Percentiles rank a stretch among this genome's conserved stretches.
phyloP scores from a whole-genome alignment of 2,329 filamentous ascomycete genomes.

The Cladosporium sp. region DNA sequence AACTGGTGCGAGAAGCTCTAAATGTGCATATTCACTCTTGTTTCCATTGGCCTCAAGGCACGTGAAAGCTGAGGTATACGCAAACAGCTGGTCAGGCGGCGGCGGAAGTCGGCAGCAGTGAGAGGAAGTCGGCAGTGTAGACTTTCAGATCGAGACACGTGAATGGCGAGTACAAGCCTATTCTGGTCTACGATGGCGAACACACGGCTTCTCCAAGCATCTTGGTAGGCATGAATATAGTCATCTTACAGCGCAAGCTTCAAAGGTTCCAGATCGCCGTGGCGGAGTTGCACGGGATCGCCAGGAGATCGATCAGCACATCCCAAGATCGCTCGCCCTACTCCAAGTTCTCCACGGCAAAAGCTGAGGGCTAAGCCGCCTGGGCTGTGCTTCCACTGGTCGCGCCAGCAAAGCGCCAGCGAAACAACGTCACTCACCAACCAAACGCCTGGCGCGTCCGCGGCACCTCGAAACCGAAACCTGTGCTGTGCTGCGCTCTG shows the following conservation, averaged over 20 bases:
- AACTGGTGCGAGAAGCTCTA: too few relatives aligned
- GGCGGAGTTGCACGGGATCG: background rate
- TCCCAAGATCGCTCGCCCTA: background rate
- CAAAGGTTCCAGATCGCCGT: background rate
- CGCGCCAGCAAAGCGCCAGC: background rate
- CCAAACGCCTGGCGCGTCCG: background rate
- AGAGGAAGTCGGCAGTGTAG: background rate
- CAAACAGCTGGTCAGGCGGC: background rate
- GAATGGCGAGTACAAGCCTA: background rate
- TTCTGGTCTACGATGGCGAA: too few relatives aligned
- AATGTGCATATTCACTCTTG: too few relatives aligned
- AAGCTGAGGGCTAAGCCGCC: background rate
- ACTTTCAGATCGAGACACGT: background rate
- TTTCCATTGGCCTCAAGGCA: too few relatives aligned
- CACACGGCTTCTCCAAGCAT: background rate
- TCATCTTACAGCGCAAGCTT: background rate
- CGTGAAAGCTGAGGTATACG: too few relatives aligned
- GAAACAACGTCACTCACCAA: constrained; percentile 3
- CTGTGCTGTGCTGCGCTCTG: background rate
- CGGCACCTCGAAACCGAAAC: constrained; percentile 7
- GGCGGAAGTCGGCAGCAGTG: background rate
- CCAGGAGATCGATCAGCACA: background rate
- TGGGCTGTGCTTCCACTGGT: background rate
- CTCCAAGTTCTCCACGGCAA: background rate
- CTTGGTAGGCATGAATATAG: background rate